Percentiles rank a stretch among this genome's conserved stretches.
Evolutionary conservation across 768 basidiomycete species (phyloP).

Genomic region (Boletus sensibilis): DNA sequence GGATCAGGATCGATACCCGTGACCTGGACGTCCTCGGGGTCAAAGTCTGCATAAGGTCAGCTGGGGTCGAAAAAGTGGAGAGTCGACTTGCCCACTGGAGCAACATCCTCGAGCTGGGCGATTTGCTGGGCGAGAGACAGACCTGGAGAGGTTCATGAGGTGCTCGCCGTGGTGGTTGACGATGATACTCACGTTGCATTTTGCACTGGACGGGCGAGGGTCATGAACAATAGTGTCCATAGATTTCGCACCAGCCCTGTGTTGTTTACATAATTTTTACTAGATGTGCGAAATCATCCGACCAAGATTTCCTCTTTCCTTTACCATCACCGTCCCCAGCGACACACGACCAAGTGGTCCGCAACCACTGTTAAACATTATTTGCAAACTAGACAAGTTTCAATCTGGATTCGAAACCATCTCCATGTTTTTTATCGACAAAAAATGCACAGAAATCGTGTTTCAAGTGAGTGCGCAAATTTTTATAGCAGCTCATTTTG

Average conservation of each 20-base stretch:
- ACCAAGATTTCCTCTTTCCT: conserved; percentile 20
- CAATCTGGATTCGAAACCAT: conserved; percentile 38
- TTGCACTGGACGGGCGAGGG: not conserved
- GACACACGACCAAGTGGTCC: conserved; percentile 20
- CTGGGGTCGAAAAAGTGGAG: conserved; percentile 3
- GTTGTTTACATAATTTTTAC: conserved; percentile 36
- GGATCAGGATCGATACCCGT: conserved; percentile 42
- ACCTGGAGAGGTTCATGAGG: conserved; percentile 29
- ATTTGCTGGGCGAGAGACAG: conserved; percentile 78
- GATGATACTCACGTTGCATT: conserved; percentile 31
- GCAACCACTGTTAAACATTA: too few relatives aligned
- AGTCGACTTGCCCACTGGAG: conserved; percentile 59
- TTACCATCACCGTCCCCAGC: conserved; percentile 35
- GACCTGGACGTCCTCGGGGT: conserved; percentile 64
- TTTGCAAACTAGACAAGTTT: conserved; percentile 15
- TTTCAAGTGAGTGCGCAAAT: conserved; percentile 29
- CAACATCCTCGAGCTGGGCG: conserved; percentile 69
- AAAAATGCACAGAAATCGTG: conserved; percentile 41
- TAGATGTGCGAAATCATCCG: conserved; percentile 17
- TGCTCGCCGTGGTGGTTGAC: not conserved
- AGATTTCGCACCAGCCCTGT: conserved; percentile 8
- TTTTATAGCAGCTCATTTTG: conserved; percentile 25
- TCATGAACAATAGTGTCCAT: not conserved
- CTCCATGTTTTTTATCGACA: conserved; percentile 36
- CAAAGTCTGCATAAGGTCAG: conserved; percentile 51